Conservation (phyloP, 768 basidiomycete species). For the Tricholoma sp. region DNA sequence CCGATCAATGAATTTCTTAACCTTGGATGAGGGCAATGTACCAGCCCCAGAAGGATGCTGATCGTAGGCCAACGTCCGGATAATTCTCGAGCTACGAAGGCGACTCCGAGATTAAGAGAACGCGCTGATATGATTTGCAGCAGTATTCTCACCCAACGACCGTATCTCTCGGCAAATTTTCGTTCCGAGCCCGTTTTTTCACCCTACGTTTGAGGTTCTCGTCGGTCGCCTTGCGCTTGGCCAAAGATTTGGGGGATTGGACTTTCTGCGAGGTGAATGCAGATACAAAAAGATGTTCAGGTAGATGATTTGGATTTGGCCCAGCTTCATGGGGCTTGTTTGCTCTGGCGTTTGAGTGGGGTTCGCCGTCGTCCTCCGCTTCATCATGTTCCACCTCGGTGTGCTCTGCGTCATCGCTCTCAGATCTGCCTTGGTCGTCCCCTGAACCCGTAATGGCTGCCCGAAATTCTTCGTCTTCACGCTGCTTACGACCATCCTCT, state of each 20-base stretch:
- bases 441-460: neutral
- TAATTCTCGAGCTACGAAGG: slow-evolving; percentile 41
- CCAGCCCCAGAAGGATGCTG: slow-evolving; percentile 31
- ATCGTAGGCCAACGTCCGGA: slow-evolving; percentile 38
- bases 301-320: slow-evolving; percentile 46
- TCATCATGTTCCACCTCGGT: neutral
- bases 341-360: neutral
- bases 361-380: neutral
- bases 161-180: slow-evolving; percentile 39
- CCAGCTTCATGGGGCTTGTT: slow-evolving; percentile 11
- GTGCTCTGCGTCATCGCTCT: neutral
- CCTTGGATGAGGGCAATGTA: slow-evolving; percentile 43
- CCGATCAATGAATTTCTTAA: slow-evolving; percentile 49
- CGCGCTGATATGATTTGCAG: neutral
- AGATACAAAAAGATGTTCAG: slow-evolving; percentile 58
- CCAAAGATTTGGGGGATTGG: slow-evolving; percentile 13
- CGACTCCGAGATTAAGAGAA: neutral
- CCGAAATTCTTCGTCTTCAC: slow-evolving; percentile 10
- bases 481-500: too few species aligned
- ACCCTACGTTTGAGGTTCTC: slow-evolving; percentile 19
- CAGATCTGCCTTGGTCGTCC: neutral
- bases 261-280: slow-evolving; percentile 39
- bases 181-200: slow-evolving; percentile 25
- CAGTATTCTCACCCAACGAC: slow-evolving; percentile 45
- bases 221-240: slow-evolving; percentile 19